phyloP scores from a whole-genome alignment of 129 eudicot species.

The Flaveria trinervia region DNA sequence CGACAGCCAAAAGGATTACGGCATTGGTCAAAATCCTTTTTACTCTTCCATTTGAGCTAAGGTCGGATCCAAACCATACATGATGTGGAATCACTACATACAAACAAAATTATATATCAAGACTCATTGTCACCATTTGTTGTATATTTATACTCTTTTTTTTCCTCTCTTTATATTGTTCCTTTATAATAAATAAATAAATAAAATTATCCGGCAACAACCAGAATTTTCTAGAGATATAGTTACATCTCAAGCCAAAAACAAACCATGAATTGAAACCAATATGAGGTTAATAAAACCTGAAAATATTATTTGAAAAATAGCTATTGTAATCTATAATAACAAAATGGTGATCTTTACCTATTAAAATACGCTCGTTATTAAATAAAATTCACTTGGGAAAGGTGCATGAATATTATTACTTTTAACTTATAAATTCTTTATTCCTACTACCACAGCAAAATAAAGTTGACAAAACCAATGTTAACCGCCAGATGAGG shows the following conservation, averaged over 20 bases:
- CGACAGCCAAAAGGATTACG: constrained; percentile 57
- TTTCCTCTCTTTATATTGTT: not conserved
- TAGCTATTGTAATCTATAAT: not conserved
- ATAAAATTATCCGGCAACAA: not conserved
- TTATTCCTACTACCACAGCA: not conserved
- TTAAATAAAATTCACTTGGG: not conserved
- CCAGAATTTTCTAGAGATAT: too few species aligned
- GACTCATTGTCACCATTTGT: not conserved
- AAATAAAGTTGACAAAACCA: not conserved
- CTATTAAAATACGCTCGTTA: not conserved
- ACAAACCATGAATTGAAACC: not conserved
- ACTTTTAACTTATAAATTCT: not conserved
- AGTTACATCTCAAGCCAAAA: not conserved
- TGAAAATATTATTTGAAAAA: not conserved
- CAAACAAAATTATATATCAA: not conserved
- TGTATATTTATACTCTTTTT: not conserved
- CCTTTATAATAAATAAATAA: not conserved
- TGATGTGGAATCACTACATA: not conserved
- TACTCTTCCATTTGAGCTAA: constrained; percentile 86
- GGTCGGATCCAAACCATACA: constrained; percentile 39
- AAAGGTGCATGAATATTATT: not conserved
- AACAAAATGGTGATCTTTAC: not conserved
- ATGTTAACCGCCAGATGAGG: not conserved
- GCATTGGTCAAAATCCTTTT: constrained; percentile 39
- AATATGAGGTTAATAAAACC: not conserved